Evolutionary conservation across 768 basidiomycete genomes (phyloP).

Genomic region (Leccinum olivaceopallidum): DNA sequence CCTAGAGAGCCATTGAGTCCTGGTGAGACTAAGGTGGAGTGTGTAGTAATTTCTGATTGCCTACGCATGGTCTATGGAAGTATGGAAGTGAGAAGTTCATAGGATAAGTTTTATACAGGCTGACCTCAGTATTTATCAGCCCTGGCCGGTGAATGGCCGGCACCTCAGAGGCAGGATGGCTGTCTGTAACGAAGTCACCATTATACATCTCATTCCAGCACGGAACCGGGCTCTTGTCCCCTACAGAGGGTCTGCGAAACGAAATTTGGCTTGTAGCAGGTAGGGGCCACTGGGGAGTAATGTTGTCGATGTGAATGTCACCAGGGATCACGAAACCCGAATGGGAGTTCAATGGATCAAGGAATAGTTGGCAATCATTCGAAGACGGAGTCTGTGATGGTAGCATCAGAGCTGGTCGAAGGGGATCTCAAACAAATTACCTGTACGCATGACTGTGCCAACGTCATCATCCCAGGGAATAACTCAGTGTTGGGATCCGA

Average conservation of each 20-base stretch:
- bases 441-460: background rate
- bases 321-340: background rate
- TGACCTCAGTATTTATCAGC: constrained; percentile 2
- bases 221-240: background rate
- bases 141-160: background rate
- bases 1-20: background rate
- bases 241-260: background rate
- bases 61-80: background rate
- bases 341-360: background rate
- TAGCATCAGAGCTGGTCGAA: background rate
- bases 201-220: background rate
- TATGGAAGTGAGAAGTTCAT: background rate
- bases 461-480: background rate
- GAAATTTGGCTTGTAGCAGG: background rate
- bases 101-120: background rate
- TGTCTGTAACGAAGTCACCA: background rate
- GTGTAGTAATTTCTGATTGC: background rate
- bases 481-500: background rate
- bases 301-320: background rate
- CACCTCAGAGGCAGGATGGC: background rate
- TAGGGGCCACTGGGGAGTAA: background rate
- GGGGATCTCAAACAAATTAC: background rate
- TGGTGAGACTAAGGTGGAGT: constrained; percentile 1
- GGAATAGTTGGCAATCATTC: background rate
- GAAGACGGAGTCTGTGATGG: background rate